These are phyloP conservation scores for Conticribra weissflogii DNA, from an alignment of 108 stramenopile genomes.

Conservation along the genomic window DNA sequence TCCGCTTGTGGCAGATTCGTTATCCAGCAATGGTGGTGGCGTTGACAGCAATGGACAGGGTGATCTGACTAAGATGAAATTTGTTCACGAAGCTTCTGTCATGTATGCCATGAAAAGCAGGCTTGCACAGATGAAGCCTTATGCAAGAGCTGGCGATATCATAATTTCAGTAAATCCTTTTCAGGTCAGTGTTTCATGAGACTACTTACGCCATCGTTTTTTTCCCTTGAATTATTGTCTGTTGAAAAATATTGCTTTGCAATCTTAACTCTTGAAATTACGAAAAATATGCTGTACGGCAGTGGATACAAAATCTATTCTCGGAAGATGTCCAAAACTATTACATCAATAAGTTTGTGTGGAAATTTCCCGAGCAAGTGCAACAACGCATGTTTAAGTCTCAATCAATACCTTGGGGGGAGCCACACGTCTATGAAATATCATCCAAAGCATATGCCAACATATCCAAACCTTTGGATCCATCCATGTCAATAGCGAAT, in stretches of 20 bases:
- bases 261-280: not conserved
- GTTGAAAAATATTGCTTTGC: not conserved
- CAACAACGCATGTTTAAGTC: not conserved
- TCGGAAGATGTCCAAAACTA: slow-evolving; percentile 50
- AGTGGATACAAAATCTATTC: slow-evolving; percentile 81
- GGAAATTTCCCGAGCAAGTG: slow-evolving; percentile 35
- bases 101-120: slow-evolving; percentile 56
- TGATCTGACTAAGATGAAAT: not conserved
- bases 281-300: slow-evolving; percentile 21
- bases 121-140: slow-evolving; percentile 68
- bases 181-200: too few species aligned
- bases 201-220: too few species aligned
- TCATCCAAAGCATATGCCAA: not conserved
- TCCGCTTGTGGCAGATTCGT: too few species aligned
- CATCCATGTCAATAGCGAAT: too few species aligned
- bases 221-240: too few species aligned
- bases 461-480: not conserved
- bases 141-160: slow-evolving; percentile 79
- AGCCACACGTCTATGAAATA: not conserved
- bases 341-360: slow-evolving; percentile 77
- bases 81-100: not conserved
- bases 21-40: not conserved
- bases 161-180: too few species aligned
- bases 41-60: too few species aligned
- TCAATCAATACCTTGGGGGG: not conserved